These are phyloP conservation scores for Tripterygium wilfordii DNA, from an alignment of 177 flowering plant species.

Conservation along the genomic window DNA sequence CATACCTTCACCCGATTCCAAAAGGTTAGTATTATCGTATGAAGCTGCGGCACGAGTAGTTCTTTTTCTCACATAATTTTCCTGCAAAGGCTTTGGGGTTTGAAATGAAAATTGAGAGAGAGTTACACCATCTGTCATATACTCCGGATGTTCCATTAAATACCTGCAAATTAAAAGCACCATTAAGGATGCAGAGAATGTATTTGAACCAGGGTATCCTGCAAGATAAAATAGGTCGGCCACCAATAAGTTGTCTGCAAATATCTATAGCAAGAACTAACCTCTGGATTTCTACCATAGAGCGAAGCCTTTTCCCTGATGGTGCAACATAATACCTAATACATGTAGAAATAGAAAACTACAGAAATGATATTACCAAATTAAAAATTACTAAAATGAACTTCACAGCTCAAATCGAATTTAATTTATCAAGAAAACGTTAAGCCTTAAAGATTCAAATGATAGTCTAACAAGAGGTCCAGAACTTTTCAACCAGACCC, in stretches of 20 bases:
- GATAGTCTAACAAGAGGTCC: too few species aligned
- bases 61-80: constrained; percentile 65
- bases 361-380: constrained; percentile 16
- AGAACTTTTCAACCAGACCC: too few species aligned
- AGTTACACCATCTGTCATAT: constrained; percentile 34
- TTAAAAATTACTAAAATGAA: neutral
- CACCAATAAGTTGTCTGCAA: too few species aligned
- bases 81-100: constrained; percentile 59
- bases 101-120: constrained; percentile 60
- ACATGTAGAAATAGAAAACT: too few species aligned
- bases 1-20: constrained; percentile 54
- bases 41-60: constrained; percentile 25
- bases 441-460: too few species aligned
- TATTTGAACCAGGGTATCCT: too few species aligned
- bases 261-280: too few species aligned
- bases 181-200: too few species aligned
- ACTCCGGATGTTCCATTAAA: constrained; percentile 61
- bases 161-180: constrained; percentile 40
- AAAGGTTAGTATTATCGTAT: constrained; percentile 17
- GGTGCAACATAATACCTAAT: constrained; percentile 75
- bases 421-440: too few species aligned
- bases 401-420: too few species aligned
- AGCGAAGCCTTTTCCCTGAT: constrained; percentile 71
- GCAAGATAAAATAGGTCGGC: too few species aligned
- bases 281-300: constrained; percentile 73